These are phyloP conservation scores for Eucalyptus curtisii DNA, from an alignment of 345 rosid genomes.

Conservation along the genomic window DNA sequence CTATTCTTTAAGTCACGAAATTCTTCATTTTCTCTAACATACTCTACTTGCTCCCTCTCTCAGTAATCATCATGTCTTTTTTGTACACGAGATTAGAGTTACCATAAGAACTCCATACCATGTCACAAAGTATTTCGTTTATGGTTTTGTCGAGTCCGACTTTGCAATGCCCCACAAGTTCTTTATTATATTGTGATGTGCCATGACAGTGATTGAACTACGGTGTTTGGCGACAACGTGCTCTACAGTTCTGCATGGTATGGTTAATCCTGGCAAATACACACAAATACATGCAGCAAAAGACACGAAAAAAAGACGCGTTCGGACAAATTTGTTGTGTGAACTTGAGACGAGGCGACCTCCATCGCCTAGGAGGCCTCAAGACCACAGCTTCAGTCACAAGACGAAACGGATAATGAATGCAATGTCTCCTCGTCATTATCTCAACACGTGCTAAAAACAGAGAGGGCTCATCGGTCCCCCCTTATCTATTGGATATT, in stretches of 20 bases:
- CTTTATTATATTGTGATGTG: background rate
- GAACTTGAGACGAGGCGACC: background rate
- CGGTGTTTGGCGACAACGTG: background rate
- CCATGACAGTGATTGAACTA: background rate
- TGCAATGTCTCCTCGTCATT: background rate
- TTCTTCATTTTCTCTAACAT: background rate
- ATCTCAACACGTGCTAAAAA: background rate
- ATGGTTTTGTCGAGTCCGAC: background rate
- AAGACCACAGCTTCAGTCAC: background rate
- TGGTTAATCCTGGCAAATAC: background rate
- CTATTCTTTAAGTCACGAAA: background rate
- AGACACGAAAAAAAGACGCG: background rate
- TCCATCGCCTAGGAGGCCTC: background rate
- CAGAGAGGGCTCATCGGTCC: background rate
- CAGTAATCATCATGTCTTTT: background rate
- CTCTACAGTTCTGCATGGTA: background rate
- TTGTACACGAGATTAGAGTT: background rate
- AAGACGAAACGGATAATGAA: background rate
- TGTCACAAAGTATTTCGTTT: too few species aligned
- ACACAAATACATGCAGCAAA: background rate
- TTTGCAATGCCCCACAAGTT: background rate
- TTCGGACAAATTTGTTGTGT: background rate
- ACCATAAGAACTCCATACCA: background rate
- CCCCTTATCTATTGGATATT: background rate
- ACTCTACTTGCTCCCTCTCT: background rate